Evolutionary conservation across 129 eudicot species (phyloP).

Genomic region (Flaveria trinervia): DNA sequence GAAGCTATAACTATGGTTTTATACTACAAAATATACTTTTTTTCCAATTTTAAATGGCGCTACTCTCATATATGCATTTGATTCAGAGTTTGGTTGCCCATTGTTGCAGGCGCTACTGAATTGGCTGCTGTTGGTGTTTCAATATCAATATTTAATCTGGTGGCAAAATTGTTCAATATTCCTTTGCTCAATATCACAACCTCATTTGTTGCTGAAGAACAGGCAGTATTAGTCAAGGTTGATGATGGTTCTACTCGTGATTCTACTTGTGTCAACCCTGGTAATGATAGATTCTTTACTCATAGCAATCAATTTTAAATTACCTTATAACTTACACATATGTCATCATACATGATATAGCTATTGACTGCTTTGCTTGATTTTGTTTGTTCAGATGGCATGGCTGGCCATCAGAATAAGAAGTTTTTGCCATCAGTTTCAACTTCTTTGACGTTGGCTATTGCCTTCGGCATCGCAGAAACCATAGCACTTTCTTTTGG

Average conservation of each 20-base stretch:
- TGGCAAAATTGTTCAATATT: slow-evolving; percentile 85
- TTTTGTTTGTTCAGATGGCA: slow-evolving; percentile 32
- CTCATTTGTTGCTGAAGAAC: slow-evolving; percentile 98
- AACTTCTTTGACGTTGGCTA: slow-evolving; percentile 76
- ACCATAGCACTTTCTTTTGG: slow-evolving; percentile 82
- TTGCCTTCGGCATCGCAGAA: slow-evolving; percentile 73
- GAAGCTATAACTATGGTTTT: background rate
- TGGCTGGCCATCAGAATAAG: slow-evolving; percentile 40
- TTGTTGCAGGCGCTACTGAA: slow-evolving; percentile 74
- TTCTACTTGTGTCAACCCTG: slow-evolving; percentile 36
- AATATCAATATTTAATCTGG: slow-evolving; percentile 82
- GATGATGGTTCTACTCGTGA: slow-evolving; percentile 28
- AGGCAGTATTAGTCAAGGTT: slow-evolving; percentile 50
- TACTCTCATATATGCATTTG: slow-evolving; percentile 19
- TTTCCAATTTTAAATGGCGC: background rate
- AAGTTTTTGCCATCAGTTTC: slow-evolving; percentile 83
- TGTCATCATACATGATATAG: background rate
- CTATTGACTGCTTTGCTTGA: slow-evolving; percentile 24
- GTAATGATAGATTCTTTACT: slow-evolving; percentile 31
- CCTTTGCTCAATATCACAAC: slow-evolving; percentile 94
- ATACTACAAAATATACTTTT: slow-evolving; percentile 4
- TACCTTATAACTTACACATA: background rate
- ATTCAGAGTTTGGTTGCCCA: slow-evolving; percentile 19
- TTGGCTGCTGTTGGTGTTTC: slow-evolving; percentile 99
- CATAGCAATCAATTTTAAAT: background rate